Base-by-base conservation (phyloP, 495 filamentous ascomycete genomes). In the Podospora conica region DNA sequence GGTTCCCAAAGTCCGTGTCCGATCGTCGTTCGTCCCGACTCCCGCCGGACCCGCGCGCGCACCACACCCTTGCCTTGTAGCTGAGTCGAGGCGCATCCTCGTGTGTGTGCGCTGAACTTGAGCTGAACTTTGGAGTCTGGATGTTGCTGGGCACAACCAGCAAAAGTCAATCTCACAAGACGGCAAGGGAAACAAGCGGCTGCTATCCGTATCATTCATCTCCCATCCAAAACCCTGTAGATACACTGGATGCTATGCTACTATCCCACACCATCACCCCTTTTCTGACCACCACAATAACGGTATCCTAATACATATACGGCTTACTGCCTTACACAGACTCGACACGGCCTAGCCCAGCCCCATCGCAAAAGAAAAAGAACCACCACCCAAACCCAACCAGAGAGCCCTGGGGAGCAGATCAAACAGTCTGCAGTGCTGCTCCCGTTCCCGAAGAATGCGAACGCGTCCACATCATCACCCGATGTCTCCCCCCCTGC, bases 381-480 rank as follows among this genome's bases (percentile, higher is more conserved):
- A 65, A 53, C 53, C 40, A 58, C 27, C 12, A 28, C 54, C 58
- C 29, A 18, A 48, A 55, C 25, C 62, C 53, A 20, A 48, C 53
- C 58, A 24, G 68, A 58, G 64, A 68, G 33, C 59, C 66, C 64
- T 54, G 66, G 68, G 66, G 68, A 70, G 70, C 48, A 65, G 72
- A 74, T 74, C 68, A 74, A 74, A 74, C 72, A 72, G 63, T 69
- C 67, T 74, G 61, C 33, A 55, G 63, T 25, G 28, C 58, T 65
- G 57, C 67, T 67, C 40, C 40, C 40, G 40, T 48, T 48, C 40
- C 40, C 40, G 18, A 48, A n/a, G 56, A 60, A 69, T 54, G 63
- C 69, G 65, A 68, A 63, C 29, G 27, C 63, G 66, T 48, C 40
- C 62, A 64, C 55, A 58, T 59, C 65, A 15, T 48, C 31, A 58